phyloP scores from a whole-genome alignment of 2,329 filamentous ascomycete genomes.

The Pestalotiopsis sp. region DNA sequence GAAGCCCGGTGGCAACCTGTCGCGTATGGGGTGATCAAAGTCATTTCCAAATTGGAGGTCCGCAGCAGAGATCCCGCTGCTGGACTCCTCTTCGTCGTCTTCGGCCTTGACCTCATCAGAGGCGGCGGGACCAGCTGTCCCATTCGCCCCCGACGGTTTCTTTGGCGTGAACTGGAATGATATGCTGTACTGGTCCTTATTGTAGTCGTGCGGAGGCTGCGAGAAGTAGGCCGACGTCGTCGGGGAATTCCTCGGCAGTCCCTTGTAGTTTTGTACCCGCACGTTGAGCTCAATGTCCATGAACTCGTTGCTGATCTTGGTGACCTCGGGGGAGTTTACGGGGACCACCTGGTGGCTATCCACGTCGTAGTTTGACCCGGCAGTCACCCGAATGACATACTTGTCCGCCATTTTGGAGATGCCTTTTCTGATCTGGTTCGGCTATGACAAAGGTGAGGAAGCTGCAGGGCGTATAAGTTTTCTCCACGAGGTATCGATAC shows the following conservation, averaged over 20 bases:
- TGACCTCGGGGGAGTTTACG: conserved; percentile 69
- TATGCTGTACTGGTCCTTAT: conserved; percentile 82
- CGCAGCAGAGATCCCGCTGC: conserved; percentile 60
- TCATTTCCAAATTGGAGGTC: conserved; percentile 94
- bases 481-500: not conserved
- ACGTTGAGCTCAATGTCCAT: conserved; percentile 72
- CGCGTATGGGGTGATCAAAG: conserved; percentile 87
- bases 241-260: conserved; percentile 73
- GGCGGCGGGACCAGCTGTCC: conserved; percentile 4
- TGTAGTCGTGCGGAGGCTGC: conserved; percentile 63
- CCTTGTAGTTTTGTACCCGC: conserved; percentile 66
- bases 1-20: conserved; percentile 84
- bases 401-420: conserved; percentile 59
- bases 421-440: no score
- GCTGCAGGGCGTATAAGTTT: not conserved
- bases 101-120: conserved; percentile 10
- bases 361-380: conserved; percentile 74
- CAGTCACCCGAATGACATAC: conserved; percentile 81
- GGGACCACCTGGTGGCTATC: conserved; percentile 72
- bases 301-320: conserved; percentile 63
- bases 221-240: conserved; percentile 77
- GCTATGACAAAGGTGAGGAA: not conserved
- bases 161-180: conserved; percentile 78
- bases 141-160: conserved; percentile 23
- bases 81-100: conserved; percentile 17